Evolutionary conservation across 257 asterid genomes (phyloP).

Genomic region (Nicotiana obtusifolia): DNA sequence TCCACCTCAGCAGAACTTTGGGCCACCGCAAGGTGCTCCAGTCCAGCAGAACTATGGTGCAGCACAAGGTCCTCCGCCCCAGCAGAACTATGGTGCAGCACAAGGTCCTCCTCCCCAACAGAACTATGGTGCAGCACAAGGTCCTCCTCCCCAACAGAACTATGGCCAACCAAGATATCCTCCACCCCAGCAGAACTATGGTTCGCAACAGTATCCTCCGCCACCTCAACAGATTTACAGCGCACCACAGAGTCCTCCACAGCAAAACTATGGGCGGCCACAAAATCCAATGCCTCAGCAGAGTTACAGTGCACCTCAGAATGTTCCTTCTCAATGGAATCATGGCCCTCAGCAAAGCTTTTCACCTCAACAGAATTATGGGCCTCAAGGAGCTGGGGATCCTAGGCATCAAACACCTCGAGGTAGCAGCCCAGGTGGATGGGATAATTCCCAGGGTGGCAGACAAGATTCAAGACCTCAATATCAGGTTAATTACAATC

Average conservation of each 20-base stretch:
- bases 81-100: conserved; percentile 13
- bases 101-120: conserved; percentile 30
- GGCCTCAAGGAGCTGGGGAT: conserved; percentile 22
- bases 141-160: conserved; percentile 25
- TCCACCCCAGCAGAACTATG: conserved; percentile 19
- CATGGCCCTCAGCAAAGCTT: conserved; percentile 28
- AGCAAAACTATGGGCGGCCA: conserved; percentile 14
- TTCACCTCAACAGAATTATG: conserved; percentile 20
- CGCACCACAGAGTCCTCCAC: conserved; percentile 16
- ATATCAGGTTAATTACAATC: conserved; percentile 13
- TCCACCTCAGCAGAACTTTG: conserved; percentile 6
- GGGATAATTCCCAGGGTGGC: conserved; percentile 19
- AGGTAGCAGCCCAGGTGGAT: conserved; percentile 20
- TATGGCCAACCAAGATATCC: conserved; percentile 19
- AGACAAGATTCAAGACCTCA: conserved; percentile 18
- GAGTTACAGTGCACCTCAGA: conserved; percentile 24
- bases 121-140: conserved; percentile 18
- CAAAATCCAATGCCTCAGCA: conserved; percentile 17
- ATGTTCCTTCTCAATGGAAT: conserved; percentile 31
- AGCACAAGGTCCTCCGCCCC: conserved; percentile 11
- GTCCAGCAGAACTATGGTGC: background rate
- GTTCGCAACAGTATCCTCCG: conserved; percentile 9
- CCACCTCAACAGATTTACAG: conserved; percentile 20
- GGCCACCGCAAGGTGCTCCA: conserved; percentile 2
- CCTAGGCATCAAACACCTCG: conserved; percentile 24